These are phyloP conservation scores for Cordyceps militaris DNA, from an alignment of 2,329 filamentous ascomycete genomes.

Conservation along the genomic window DNA sequence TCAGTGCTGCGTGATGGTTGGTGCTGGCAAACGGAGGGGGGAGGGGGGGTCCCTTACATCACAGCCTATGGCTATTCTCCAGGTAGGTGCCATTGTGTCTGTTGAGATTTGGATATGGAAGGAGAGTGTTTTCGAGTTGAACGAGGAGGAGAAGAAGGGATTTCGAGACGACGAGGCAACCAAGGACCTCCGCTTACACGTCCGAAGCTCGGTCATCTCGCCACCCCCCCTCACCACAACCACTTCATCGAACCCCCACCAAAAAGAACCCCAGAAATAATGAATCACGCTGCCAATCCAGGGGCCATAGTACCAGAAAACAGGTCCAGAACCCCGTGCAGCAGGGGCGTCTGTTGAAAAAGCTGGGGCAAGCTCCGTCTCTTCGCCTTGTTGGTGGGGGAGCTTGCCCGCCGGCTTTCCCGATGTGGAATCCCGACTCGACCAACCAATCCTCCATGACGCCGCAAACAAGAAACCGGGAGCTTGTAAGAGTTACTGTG, in stretches of 20 bases:
- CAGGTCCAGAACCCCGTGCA: slow-evolving; percentile 8
- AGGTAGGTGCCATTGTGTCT: slow-evolving; percentile 37
- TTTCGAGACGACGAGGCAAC: not conserved
- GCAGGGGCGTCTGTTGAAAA: slow-evolving; percentile 2
- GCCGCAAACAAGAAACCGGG: not conserved
- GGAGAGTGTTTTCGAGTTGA: not conserved
- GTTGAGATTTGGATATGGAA: not conserved
- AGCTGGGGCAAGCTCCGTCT: slow-evolving; percentile 8
- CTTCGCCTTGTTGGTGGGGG: not conserved
- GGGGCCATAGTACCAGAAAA: slow-evolving; percentile 4
- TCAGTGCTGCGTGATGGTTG: slow-evolving; percentile 6
- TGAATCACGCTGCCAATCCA: slow-evolving; percentile 5
- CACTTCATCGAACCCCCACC: slow-evolving; percentile 2
- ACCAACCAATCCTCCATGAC: not conserved
- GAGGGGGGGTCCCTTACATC: slow-evolving; percentile 36
- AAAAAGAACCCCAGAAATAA: not conserved
- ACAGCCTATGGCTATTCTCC: slow-evolving; percentile 47
- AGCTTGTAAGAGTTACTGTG: not conserved
- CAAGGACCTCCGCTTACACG: not conserved
- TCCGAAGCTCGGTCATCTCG: slow-evolving; percentile 8
- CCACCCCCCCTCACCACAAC: not conserved
- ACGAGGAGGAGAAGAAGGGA: not conserved
- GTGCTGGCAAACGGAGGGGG: not conserved
- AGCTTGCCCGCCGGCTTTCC: slow-evolving; percentile 10
- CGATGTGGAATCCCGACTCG: slow-evolving; percentile 13